Percentiles rank a stretch among this genome's conserved stretches.
phyloP scores from a whole-genome alignment of 345 rosid species.

The Triadica sebifera region DNA sequence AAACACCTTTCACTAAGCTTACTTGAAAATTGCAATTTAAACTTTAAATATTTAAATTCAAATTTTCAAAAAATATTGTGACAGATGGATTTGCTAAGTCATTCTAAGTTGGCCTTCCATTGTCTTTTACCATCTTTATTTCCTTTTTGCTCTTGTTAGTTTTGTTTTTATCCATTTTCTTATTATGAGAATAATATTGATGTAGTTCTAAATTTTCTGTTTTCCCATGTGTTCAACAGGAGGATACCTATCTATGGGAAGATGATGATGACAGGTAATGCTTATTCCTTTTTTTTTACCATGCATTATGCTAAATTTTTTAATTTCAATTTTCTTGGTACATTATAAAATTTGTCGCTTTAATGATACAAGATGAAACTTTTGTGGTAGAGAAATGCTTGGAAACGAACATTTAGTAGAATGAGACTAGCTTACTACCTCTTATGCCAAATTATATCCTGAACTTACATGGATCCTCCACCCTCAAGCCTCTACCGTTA shows the following conservation, averaged over 20 bases:
- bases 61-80: neutral
- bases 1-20: neutral
- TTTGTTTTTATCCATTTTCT: neutral
- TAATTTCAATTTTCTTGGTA: neutral
- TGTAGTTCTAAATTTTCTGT: slow-evolving; percentile 5
- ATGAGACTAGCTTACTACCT: neutral
- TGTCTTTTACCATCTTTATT: neutral
- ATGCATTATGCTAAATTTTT: neutral
- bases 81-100: neutral
- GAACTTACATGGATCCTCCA: neutral
- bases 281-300: neutral
- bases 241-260: slow-evolving; percentile 95
- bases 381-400: neutral
- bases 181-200: slow-evolving; percentile 6
- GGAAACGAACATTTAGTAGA: neutral
- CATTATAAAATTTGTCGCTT: neutral
- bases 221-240: slow-evolving; percentile 40
- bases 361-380: neutral
- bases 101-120: neutral
- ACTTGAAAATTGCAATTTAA: slow-evolving; percentile 3
- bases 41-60: neutral
- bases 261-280: slow-evolving; percentile 82
- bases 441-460: neutral
- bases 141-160: neutral
- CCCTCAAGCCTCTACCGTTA: neutral